These are phyloP conservation scores for Yarrowia sp. DNA, from an alignment of 805 yeast species.

Conservation along the genomic window DNA sequence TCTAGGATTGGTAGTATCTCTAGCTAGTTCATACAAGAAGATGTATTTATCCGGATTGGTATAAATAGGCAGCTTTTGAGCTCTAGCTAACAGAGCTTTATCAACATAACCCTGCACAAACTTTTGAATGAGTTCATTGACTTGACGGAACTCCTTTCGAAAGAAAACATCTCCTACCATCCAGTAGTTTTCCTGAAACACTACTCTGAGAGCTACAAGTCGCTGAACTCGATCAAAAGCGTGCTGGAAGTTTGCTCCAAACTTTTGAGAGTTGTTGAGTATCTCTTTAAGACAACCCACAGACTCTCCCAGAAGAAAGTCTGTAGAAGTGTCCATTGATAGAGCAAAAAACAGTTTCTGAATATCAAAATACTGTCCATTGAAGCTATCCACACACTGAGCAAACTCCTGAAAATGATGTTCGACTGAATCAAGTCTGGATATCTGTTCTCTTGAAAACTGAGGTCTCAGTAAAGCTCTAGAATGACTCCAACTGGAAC, in stretches of 20 bases:
- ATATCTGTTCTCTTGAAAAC: neutral
- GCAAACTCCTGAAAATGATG: slow-evolving; percentile 34
- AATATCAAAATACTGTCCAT: slow-evolving; percentile 32
- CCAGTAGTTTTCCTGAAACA: slow-evolving; percentile 31
- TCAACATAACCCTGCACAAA: slow-evolving; percentile 46
- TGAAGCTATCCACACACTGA: neutral
- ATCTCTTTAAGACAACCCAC: slow-evolving; percentile 32
- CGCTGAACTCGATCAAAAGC: slow-evolving; percentile 33
- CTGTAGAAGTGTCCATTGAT: slow-evolving; percentile 34
- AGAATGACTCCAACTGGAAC: slow-evolving; percentile 41
- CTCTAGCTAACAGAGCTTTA: slow-evolving; percentile 38
- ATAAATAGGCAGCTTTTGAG: slow-evolving; percentile 30
- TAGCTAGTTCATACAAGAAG: slow-evolving; percentile 49
- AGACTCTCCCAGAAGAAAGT: slow-evolving; percentile 39
- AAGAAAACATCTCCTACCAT: slow-evolving; percentile 34
- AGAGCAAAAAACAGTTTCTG: slow-evolving; percentile 35
- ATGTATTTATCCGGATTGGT: slow-evolving; percentile 43
- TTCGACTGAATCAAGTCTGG: slow-evolving; percentile 33
- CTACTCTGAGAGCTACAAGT: slow-evolving; percentile 28
- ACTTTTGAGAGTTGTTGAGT: slow-evolving; percentile 24
- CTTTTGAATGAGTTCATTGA: slow-evolving; percentile 33
- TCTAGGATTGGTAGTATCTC: slow-evolving; percentile 49
- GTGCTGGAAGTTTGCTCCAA: slow-evolving; percentile 23
- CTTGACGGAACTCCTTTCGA: slow-evolving; percentile 33
- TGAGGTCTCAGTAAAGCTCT: slow-evolving; percentile 33